Evolutionary conservation across 257 asterid genomes (phyloP), one percentile per base, ranked within the genome.

Genomic region (Salvia hispanica): DNA sequence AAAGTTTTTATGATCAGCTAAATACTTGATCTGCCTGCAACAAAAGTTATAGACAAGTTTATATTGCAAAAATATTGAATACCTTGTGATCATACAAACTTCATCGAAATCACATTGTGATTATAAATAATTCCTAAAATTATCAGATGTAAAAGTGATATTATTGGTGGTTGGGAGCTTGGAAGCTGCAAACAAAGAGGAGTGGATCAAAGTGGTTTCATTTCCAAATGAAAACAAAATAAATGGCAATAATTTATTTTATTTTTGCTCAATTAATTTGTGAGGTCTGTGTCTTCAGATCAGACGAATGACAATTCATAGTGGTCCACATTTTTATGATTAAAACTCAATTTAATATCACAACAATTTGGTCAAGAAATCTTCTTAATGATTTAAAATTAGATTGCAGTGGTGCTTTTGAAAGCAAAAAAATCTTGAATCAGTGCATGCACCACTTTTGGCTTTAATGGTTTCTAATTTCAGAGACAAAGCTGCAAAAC

Each of bases 241-340:
- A 72, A 62, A 72, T 79, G 64, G 70, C 56, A 44, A 12, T 18
- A n/a, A 16, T 67, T 47, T 40, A 7, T 39, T 5, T 3, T 0
- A 39, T 5, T 46, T 47, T 45, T 53, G 50, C 62, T 45, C 66
- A 66, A 64, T 72, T 69, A 44, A 58, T 50, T 63, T 75, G 74
- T 54, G 11, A 47, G 74, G 69, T 73, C 70, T 48, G 7, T 82
- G 90, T 82, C 88, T 60, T 77, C 93, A 69, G n/a, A 74, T 73
- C 74, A 31, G 81, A 81, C 83, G 73, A 81, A 66, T 78, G 82
- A 80, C 88, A 78, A 64, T 78, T 73, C 85, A 73, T 78, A 72
- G 81, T 73, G 92, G 77, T 75, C 82, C 76, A 68, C 31, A 45
- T 67, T 42, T 44, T 9, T 18, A 3, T 51, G 12, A 15, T 9